Base-by-base conservation (phyloP, 305 asterid species). In the Solanum aculeatissimum region DNA sequence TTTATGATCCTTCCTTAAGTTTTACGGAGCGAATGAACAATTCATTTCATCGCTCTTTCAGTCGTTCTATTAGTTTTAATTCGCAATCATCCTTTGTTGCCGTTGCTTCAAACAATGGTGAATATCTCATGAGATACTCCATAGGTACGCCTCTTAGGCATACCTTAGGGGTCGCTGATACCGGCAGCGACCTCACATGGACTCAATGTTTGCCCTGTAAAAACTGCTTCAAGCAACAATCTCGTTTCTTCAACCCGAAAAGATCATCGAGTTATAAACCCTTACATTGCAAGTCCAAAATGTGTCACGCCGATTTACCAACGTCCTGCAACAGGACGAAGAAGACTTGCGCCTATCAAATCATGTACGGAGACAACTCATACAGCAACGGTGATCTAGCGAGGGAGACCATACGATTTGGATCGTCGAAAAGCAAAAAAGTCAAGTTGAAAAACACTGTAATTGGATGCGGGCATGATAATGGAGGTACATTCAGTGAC, bases 121-220 rank as follows among this genome's bases (percentile, higher is more conserved):
- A 85, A 21, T 94, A 89, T 87, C 89, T 92, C 29, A 85, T 93
- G 97, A 89, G 75, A 53, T 77, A 93, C 85, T 82, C 86, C 71
- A 70, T 91, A 18, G 97, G 95, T 29, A 90, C 93, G 4, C 98
- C 98, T 0, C 86, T 85, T 1, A 89, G 84, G 7, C 86, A 85
- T 69, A 87, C 86, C 42, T 70, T 90, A 29, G 94, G 92, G 72
- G 86, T 92, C 2, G 92, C 94, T 0, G 98, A 93, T 62, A 93
- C 97, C 0, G 94, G 93, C 6, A 94, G 95, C 21, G 94, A 92
- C 51, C 87, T 93, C n/a, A 87, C 88, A 0, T 92, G 98, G 98
- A 86, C 92, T 0, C 97, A 94, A 27, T 94, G 98, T 91, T 40
- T 38, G 19, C 97, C 95, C 0, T 94, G 98, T 53, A 12, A 2